Base-by-base conservation (phyloP, 108 stramenopile species). In the Conticribra guillardii region DNA sequence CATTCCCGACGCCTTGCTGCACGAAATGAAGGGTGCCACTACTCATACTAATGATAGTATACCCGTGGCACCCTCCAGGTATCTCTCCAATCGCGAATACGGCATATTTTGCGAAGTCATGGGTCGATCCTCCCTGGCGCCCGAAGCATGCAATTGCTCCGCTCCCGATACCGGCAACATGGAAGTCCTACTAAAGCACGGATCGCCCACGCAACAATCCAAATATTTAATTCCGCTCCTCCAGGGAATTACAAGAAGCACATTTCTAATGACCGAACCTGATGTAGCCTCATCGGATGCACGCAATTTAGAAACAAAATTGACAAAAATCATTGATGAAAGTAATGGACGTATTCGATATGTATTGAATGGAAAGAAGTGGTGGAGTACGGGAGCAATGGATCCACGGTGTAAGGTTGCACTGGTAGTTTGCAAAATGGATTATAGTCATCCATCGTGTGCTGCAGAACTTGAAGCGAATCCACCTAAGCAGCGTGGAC, bases 131-230 rank as follows among this genome's bases (percentile, higher is more conserved):
- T 61, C 85, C 0, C 57, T 98, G 18, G 96, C 95, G 0, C 82
- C 96, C 54, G 90, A 96, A 82, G 89, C 89, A n/a, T 97, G 93
- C 82, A 98, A 98, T 76, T 97, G 95, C 68, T 82, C 82, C 33
- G 96, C 98, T 37, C 98, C 98, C 2, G 97, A 99, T 64, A 98
- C 98, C 11, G 98, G 98, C 11, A 99, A 99, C 81, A 99, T 99
- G 98, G 97, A 99, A 82, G 93, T 96, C 8, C 70, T 98, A 53
- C 73, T 94, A 41, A 91, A 94, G 48, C 94, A 90, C 76, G 98
- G 97, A 14, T 93, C 86, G 5, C 60, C 66, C 0, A 51, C 73
- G 11, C 97, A 97, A 67, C 81, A 97, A 67, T 46, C 33, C 32
- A 30, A 45, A 41, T 99, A 85, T 77, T 69, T 99, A 47, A 8